Evolutionary conservation across 2,329 filamentous ascomycete genomes (phyloP), one percentile per base, ranked within the genome.

Genomic region (Hirsutella thompsonii): DNA sequence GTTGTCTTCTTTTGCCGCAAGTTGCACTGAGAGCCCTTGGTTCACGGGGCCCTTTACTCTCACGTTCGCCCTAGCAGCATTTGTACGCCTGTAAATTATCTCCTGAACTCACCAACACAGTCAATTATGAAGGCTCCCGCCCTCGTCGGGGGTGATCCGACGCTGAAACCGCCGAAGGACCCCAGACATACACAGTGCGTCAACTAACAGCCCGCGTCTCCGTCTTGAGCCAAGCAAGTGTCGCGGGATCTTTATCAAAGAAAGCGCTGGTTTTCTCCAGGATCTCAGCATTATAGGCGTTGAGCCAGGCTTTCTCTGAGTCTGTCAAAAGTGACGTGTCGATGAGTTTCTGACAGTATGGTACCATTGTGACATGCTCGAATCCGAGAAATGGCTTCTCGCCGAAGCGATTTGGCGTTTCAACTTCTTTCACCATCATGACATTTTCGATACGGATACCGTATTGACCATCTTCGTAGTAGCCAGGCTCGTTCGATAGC

Each of bases 371-470:
- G 49, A 96, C 88, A 60, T 94, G 86, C 66, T 98, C 90, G 51
- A 98, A 98, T 3, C 89, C 88, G 29, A 96, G 69, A 64, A 85
- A 98, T 2, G 89, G 83, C 66, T 94, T 94, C 52, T 94, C 90
- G 18, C 89, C 90, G 56, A 96, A 96, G 29, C 80, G 78, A 61
- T 94, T 75, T 46, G 81, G 80, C 4, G 90, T 94, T 61, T 89
- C 70, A n/a, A 83, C 81, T 58, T 95, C 88, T 49, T 76, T 82
- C 23, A 93, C 87, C 70, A 96, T 82, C 48, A 94, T 78, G 53
- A 98, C 79, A 59, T 98, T 98, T 63, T 98, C 92, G 54, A 95
- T 95, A 16, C 92, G 82, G 50, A 98, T 92, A 16, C 92, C 92
- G 55, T 94, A 98, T 32, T 79, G 79, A 37, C 88, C 90, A 53